Evolutionary conservation across 23 red algal species (phyloP).

Genomic region (Gracilaria domingensis): DNA sequence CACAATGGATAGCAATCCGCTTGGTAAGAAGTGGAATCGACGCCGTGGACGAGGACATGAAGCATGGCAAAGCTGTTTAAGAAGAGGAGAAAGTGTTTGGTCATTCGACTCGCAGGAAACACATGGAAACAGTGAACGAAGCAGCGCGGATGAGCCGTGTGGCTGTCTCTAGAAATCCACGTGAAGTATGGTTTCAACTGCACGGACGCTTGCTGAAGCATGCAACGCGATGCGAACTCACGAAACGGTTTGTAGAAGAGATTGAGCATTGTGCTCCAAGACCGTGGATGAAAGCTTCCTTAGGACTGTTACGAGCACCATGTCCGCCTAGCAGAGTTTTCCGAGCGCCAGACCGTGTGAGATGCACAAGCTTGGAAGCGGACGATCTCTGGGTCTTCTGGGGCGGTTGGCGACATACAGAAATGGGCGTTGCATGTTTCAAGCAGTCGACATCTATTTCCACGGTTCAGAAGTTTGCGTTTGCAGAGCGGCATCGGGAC

Average conservation of each 20-base stretch:
- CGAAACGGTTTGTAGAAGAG: conserved; percentile 20
- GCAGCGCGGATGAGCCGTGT: conserved; percentile 13
- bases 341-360: background rate
- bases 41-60: background rate
- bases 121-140: background rate
- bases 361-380: background rate
- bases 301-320: conserved; percentile 5
- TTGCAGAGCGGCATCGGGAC: too few relatives aligned
- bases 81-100: background rate
- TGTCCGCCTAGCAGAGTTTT: background rate
- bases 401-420: background rate
- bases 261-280: conserved; percentile 19
- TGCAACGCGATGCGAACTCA: conserved; percentile 24
- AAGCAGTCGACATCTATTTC: background rate
- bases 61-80: background rate
- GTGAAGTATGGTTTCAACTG: conserved; percentile 38
- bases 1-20: conserved; percentile 18
- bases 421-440: background rate
- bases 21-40: background rate
- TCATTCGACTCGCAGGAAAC: background rate
- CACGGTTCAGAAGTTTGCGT: too few relatives aligned
- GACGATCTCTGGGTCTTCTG: background rate
- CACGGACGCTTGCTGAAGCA: conserved; percentile 23
- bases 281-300: conserved; percentile 9
- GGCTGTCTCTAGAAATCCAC: background rate